These are phyloP conservation scores for Withania somnifera DNA, from an alignment of 305 asterid species.

Conservation along the genomic window DNA sequence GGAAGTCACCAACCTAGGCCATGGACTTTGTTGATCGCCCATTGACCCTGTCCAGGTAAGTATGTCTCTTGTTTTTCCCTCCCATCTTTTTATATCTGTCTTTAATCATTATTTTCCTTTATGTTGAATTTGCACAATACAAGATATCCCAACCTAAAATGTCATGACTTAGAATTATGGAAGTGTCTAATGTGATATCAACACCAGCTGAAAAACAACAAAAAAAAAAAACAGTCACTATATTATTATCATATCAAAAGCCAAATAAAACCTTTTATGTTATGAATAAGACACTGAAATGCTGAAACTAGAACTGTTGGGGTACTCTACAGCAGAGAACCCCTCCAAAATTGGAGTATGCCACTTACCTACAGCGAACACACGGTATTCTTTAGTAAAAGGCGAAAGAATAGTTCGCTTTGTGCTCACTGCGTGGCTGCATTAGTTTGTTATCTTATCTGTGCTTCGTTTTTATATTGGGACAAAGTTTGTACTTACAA, in stretches of 20 bases:
- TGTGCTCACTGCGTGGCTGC: conserved; percentile 33
- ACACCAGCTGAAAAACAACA: too few relatives aligned
- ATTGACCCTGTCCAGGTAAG: conserved; percentile 36
- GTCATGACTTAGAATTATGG: too few relatives aligned
- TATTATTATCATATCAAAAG: too few relatives aligned
- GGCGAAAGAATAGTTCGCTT: conserved; percentile 70
- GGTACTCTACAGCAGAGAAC: not conserved
- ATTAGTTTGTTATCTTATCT: rapidly evolving
- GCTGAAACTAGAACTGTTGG: not conserved
- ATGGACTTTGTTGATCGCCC: conserved; percentile 19
- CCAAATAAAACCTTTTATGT: too few relatives aligned
- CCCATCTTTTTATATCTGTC: not conserved
- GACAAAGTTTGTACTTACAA: not conserved
- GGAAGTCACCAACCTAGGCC: conserved; percentile 25
- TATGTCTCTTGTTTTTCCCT: not conserved
- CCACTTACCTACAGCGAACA: not conserved
- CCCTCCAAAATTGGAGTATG: not conserved
- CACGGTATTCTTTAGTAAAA: conserved; percentile 74
- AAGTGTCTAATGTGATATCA: too few relatives aligned
- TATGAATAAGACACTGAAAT: too few relatives aligned
- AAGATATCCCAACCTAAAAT: too few relatives aligned
- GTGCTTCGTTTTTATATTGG: not conserved
- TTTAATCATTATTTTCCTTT: not conserved
- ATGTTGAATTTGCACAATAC: too few relatives aligned
- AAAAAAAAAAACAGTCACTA: too few relatives aligned